Conservation (phyloP, 768 basidiomycete genomes). For the Tulasnella sp. region DNA sequence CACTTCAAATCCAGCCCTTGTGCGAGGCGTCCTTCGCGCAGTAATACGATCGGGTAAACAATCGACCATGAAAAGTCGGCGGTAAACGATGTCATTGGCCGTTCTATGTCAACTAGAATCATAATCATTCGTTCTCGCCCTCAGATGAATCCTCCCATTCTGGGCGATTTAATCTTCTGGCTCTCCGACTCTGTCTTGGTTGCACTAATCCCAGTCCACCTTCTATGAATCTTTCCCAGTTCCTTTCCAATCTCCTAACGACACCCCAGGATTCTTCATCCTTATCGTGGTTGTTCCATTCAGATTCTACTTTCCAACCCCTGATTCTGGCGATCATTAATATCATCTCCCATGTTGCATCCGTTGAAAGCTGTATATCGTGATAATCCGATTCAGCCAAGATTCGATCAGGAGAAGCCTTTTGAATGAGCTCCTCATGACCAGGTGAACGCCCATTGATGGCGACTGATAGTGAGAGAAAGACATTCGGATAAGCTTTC, state of each 20-base stretch:
- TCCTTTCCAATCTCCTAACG: slow-evolving; percentile 51
- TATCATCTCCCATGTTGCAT: slow-evolving; percentile 67
- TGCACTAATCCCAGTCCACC: slow-evolving; percentile 5
- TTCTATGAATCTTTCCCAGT: slow-evolving; percentile 38
- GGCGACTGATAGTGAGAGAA: slow-evolving; percentile 74
- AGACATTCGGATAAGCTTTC: slow-evolving; percentile 64
- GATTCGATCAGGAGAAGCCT: slow-evolving; percentile 51
- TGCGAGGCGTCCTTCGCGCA: no score
- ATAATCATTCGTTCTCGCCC: slow-evolving; percentile 2
- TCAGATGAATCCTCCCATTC: slow-evolving; percentile 6
- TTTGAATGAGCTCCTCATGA: slow-evolving; percentile 48
- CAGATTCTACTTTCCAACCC: slow-evolving; percentile 59
- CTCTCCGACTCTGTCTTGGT: not conserved
- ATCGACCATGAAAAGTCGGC: no score
- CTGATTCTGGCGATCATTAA: slow-evolving; percentile 57
- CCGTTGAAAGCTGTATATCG: slow-evolving; percentile 42
- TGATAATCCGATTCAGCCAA: slow-evolving; percentile 82
- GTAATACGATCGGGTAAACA: no score
- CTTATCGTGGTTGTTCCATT: slow-evolving; percentile 31
- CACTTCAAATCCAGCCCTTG: no score
- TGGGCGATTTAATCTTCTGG: slow-evolving; percentile 2
- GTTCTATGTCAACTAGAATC: not conserved
- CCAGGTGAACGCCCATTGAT: slow-evolving; percentile 65
- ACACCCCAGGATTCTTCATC: slow-evolving; percentile 42
- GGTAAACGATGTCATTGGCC: not conserved